Evolutionary conservation across 2,329 filamentous ascomycete species (phyloP), one percentile per base, ranked within the genome.

Genomic region (Xylariomycetidae sp.): DNA sequence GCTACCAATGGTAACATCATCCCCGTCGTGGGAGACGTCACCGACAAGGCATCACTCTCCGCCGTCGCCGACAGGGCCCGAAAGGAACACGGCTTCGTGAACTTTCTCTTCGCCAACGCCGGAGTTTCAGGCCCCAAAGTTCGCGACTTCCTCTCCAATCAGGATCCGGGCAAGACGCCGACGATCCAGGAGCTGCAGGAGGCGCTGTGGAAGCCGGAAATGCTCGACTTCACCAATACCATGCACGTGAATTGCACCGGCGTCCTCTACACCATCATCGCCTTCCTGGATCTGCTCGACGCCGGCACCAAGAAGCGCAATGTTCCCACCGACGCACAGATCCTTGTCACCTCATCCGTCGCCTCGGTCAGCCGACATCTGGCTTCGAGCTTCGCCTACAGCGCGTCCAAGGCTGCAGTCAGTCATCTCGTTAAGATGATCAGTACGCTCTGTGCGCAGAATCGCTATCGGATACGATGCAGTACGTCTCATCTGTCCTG

Each of bases 281-380:
- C 79, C 0, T 82, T 86, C 46, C 59, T 88, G 2, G 78, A 79
- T 5, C 63, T 86, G 3, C 65, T 87, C 1, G 72, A 82, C 44
- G 71, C 68, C 4, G 76, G 74, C 0, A 74, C 77, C 14, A 67
- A 74, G 36, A 53, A 60, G 8, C 25, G 25, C 7, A 26, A 26
- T 14, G 25, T 26, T 9, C 25, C 25, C 10, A 6, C 7, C 8
- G 13, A 8, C 7, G 7, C 25, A 13, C 25, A 26, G 25, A 26
- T 26, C 25, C 7, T 26, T 6, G 8, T 26, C 8, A 26, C 25
- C 6, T 26, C 25, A 6, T 26, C 25, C 7, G 25, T 26, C 10
- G 25, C 25, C 7, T 9, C 10, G 10, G 10, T 26, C 25, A 26
- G 25, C 25, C 25, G 25, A 14, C 8, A 26, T 13, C 25, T 26